Percentiles rank a stretch among this genome's conserved stretches.
Conservation (phyloP, 2,329 filamentous ascomycete genomes). For the Colletotrichum liaoningense region DNA sequence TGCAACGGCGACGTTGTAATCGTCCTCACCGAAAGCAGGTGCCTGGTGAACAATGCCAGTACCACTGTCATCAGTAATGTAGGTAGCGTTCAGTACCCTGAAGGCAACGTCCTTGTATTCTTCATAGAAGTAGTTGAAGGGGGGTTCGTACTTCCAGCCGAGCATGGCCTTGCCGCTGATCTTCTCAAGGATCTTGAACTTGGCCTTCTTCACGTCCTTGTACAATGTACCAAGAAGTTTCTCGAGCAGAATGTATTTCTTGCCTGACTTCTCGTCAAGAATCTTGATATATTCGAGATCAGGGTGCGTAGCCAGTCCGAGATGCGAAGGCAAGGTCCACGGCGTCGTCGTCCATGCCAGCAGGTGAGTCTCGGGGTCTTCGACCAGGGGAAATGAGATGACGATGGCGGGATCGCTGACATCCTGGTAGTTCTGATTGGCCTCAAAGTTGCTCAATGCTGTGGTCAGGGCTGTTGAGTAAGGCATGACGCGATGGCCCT, state of each 20-base stretch:
- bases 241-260: slow-evolving; percentile 88
- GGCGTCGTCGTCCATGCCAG: slow-evolving; percentile 93
- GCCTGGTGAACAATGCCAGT: slow-evolving; percentile 95
- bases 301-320: slow-evolving; percentile 81
- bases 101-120: slow-evolving; percentile 89
- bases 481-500: slow-evolving; percentile 92
- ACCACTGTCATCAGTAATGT: slow-evolving; percentile 91
- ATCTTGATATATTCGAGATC: slow-evolving; percentile 92
- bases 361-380: slow-evolving; percentile 79
- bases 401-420: slow-evolving; percentile 92
- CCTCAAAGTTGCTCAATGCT: slow-evolving; percentile 82
- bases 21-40: slow-evolving; percentile 94
- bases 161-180: slow-evolving; percentile 86
- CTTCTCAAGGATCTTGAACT: slow-evolving; percentile 85
- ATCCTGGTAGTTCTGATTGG: slow-evolving; percentile 94
- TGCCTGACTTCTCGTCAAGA: slow-evolving; percentile 82
- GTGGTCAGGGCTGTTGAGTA: slow-evolving; percentile 77
- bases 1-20: slow-evolving; percentile 86
- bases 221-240: slow-evolving; percentile 85
- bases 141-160: slow-evolving; percentile 88
- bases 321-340: slow-evolving; percentile 85
- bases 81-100: slow-evolving; percentile 83
- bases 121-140: slow-evolving; percentile 91
- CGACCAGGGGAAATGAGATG: slow-evolving; percentile 85
- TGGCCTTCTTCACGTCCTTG: slow-evolving; percentile 95